These are phyloP conservation scores for Austroboletus eburneus DNA, from an alignment of 768 basidiomycete species.

Conservation along the genomic window DNA sequence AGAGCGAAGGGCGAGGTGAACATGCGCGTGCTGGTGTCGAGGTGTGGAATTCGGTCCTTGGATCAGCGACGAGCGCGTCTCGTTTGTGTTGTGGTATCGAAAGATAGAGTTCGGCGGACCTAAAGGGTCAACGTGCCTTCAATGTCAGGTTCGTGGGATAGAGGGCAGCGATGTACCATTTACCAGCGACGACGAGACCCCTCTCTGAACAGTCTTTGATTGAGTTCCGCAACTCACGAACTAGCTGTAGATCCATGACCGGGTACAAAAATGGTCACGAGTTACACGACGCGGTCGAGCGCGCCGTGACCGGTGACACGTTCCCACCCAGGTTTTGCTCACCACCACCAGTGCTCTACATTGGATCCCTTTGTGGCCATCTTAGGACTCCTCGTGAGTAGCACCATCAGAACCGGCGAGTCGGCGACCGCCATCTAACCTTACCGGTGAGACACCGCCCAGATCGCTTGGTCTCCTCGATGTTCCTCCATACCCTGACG, in stretches of 20 bases:
- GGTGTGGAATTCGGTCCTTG: slow-evolving; percentile 44
- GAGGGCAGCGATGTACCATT: slow-evolving; percentile 53
- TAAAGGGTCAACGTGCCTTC: slow-evolving; percentile 29
- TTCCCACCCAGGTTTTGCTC: slow-evolving; percentile 12
- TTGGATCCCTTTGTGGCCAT: background rate
- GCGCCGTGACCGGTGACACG: background rate
- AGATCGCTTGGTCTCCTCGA: too few relatives aligned
- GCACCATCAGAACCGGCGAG: too few relatives aligned
- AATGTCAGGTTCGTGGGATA: slow-evolving; percentile 10
- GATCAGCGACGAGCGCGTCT: slow-evolving; percentile 24
- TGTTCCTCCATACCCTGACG: slow-evolving; percentile 11
- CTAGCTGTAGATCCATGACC: slow-evolving; percentile 46
- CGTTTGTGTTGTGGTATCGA: slow-evolving; percentile 52
- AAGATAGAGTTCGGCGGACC: slow-evolving; percentile 75
- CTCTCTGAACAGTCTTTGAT: slow-evolving; percentile 71
- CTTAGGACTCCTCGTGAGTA: too few relatives aligned
- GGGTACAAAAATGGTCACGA: background rate
- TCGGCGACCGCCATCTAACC: too few relatives aligned
- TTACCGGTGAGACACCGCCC: too few relatives aligned
- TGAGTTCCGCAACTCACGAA: slow-evolving; percentile 56
- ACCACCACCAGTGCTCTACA: background rate
- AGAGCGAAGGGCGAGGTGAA: slow-evolving; percentile 36
- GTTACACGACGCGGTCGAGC: background rate
- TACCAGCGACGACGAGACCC: slow-evolving; percentile 65
- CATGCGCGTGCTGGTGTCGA: slow-evolving; percentile 54